Percentiles rank a stretch among this genome's conserved stretches.
Conservation (phyloP, 1,284 basidiomycete species). For the Wallemia mellicola region DNA sequence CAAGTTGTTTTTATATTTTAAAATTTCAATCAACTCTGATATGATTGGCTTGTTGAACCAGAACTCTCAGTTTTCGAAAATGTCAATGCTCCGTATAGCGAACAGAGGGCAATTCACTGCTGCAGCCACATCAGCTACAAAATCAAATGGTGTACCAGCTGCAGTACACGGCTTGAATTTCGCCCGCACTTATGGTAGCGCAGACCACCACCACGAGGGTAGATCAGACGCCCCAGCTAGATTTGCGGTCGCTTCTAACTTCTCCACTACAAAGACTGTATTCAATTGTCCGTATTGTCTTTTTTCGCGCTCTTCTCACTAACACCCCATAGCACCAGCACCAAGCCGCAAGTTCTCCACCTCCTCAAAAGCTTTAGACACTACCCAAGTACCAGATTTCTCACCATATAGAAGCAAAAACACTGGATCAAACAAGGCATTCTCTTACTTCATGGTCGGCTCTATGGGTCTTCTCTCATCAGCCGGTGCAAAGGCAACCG, state of each 20-base stretch:
- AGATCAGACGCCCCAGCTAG: not conserved
- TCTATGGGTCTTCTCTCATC: constrained; percentile 80
- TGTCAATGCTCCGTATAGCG: not conserved
- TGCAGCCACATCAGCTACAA: not conserved
- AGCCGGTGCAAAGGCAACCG: constrained; percentile 71
- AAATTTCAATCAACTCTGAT: not conserved
- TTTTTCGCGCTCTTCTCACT: not conserved
- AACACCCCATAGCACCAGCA: not conserved
- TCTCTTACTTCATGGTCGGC: constrained; percentile 95
- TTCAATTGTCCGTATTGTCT: not conserved
- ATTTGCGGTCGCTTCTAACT: not conserved
- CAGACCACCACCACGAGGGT: not conserved
- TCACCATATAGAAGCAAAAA: constrained; percentile 41
- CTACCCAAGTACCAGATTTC: constrained; percentile 58
- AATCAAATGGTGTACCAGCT: not conserved
- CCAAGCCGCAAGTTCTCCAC: constrained; percentile 4
- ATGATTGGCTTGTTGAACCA: not conserved
- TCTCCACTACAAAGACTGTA: not conserved
- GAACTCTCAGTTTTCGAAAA: not conserved
- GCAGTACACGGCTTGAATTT: not conserved
- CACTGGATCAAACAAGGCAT: constrained; percentile 41
- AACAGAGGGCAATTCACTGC: not conserved
- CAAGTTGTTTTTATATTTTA: not conserved
- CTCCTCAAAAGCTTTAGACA: constrained; percentile 9
- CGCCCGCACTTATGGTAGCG: not conserved